phyloP scores from a whole-genome alignment of 2,329 filamentous ascomycete genomes.

The Hypomyces perniciosus region DNA sequence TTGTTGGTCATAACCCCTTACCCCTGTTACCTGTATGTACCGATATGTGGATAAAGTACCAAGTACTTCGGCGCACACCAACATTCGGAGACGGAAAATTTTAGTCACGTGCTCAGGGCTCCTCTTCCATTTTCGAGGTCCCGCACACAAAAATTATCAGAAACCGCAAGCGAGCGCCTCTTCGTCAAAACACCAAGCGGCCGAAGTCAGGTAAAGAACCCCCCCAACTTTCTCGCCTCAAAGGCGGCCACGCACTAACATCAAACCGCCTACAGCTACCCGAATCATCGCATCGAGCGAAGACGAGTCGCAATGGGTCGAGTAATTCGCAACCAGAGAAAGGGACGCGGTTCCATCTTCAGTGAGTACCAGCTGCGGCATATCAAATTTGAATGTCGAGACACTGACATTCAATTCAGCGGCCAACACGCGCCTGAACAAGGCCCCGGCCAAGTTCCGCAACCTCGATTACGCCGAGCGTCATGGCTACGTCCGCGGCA shows the following conservation, averaged over 20 bases:
- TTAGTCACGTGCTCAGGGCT: conserved; percentile 34
- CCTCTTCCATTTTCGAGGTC: conserved; percentile 20
- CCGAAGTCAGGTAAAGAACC: conserved; percentile 32
- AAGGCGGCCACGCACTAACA: conserved; percentile 25
- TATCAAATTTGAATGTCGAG: conserved; percentile 18
- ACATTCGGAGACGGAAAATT: conserved; percentile 1
- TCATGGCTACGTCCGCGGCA: conserved; percentile 95
- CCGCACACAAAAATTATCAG: conserved; percentile 35
- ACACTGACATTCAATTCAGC: conserved; percentile 42
- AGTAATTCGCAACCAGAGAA: conserved; percentile 62
- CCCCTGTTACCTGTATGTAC: not conserved
- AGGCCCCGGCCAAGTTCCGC: conserved; percentile 80
- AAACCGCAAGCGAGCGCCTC: conserved; percentile 23
- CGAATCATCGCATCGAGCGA: conserved; percentile 29
- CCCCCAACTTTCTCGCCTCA: conserved; percentile 20
- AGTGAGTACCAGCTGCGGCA: conserved; percentile 34
- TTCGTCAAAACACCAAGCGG: conserved; percentile 36
- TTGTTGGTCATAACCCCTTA: not conserved
- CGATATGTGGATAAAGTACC: not conserved
- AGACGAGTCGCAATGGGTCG: conserved; percentile 45
- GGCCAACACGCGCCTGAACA: conserved; percentile 86
- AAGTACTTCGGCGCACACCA: conserved; percentile 1
- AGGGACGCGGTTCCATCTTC: conserved; percentile 55
- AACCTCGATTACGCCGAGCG: conserved; percentile 93
- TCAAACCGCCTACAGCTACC: conserved; percentile 26